Conservation (phyloP, 768 basidiomycete species). For the Chalciporus sphaerocephalus region DNA sequence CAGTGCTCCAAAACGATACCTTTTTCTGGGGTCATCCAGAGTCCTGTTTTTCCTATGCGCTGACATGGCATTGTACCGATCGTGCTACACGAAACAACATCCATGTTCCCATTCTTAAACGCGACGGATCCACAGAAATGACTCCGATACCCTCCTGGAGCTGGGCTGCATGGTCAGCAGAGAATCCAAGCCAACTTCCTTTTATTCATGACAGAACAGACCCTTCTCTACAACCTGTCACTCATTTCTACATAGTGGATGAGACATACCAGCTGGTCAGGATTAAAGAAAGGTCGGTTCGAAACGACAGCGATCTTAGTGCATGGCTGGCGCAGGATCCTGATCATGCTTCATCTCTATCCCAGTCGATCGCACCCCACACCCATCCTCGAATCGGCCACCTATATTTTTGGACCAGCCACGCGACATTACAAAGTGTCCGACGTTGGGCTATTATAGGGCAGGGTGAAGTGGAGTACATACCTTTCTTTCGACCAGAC, state of each 20-base stretch:
- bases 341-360: neutral
- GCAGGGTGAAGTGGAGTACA: neutral
- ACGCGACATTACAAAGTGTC: neutral
- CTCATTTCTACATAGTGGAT: constrained; percentile 10
- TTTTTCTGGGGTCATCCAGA: constrained; percentile 17
- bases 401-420: constrained; percentile 15
- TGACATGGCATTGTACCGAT: constrained; percentile 7
- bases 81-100: neutral
- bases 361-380: too few relatives aligned
- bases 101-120: constrained; percentile 1
- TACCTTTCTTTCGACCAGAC: neutral
- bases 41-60: constrained; percentile 10
- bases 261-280: neutral
- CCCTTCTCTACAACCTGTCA: neutral
- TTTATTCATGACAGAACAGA: neutral
- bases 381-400: neutral
- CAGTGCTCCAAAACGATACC: constrained; percentile 6
- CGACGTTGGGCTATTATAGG: neutral
- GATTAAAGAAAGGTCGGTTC: neutral
- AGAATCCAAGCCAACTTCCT: neutral
- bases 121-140: constrained; percentile 4
- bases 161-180: constrained; percentile 10
- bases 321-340: neutral
- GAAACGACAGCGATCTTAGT: neutral
- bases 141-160: constrained; percentile 18